These are phyloP conservation scores for Hemerocallis citrina DNA, from an alignment of 106 monocot genomes.

Conservation along the genomic window DNA sequence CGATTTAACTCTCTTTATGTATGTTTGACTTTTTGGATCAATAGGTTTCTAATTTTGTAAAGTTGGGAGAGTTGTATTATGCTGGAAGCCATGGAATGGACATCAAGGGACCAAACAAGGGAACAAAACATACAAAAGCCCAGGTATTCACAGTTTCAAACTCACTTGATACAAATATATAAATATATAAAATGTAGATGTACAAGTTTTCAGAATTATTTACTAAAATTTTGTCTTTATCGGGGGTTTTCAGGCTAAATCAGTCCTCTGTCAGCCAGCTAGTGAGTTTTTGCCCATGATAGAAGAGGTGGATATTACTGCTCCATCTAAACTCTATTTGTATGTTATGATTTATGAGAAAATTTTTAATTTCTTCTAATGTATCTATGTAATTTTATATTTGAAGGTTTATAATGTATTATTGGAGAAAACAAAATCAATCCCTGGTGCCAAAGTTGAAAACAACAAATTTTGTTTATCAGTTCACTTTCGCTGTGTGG, in stretches of 20 bases:
- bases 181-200: not conserved
- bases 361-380: not conserved
- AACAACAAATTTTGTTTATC: conserved; percentile 78
- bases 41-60: conserved; percentile 64
- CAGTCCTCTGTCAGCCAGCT: conserved; percentile 63
- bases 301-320: conserved; percentile 30
- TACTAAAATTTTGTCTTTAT: not conserved
- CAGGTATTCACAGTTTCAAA: conserved; percentile 24
- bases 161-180: not conserved
- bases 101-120: conserved; percentile 63
- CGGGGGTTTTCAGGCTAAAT: conserved; percentile 25
- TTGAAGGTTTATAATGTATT: conserved; percentile 42
- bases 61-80: conserved; percentile 63
- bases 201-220: not conserved
- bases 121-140: conserved; percentile 26
- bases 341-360: not conserved
- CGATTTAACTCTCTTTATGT: not conserved
- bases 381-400: not conserved
- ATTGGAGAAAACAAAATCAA: conserved; percentile 39
- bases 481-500: conserved; percentile 64
- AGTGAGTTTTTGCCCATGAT: conserved; percentile 70
- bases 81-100: conserved; percentile 95
- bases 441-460: conserved; percentile 57
- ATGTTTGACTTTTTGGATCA: not conserved
- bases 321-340: not conserved